A percentile compares a stretch with the other conserved stretches of the same genome.
phyloP scores from a whole-genome alignment of 257 asterid genomes.

The Linaria vulgaris region DNA sequence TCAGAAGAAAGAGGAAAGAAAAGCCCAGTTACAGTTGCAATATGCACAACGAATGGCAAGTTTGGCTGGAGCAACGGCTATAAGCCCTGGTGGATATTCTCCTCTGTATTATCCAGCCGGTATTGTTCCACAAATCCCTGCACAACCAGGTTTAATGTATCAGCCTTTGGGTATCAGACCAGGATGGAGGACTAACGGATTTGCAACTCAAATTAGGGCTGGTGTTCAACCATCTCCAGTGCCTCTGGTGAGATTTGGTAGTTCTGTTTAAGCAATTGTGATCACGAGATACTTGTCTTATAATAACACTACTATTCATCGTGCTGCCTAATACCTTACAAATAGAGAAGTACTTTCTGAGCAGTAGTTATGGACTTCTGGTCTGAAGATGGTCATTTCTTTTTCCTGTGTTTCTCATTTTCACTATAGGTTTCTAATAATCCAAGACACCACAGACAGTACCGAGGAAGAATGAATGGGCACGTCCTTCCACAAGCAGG shows the following conservation, averaged over 20 bases:
- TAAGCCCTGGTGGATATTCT: constrained; percentile 63
- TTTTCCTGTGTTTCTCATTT: background rate
- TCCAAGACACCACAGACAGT: constrained; percentile 57
- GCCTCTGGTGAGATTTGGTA: constrained; percentile 53
- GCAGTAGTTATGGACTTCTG: background rate
- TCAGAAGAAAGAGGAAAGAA: constrained; percentile 86
- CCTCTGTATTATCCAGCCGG: constrained; percentile 58
- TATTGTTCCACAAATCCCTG: constrained; percentile 51
- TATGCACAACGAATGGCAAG: constrained; percentile 61
- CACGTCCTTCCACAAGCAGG: constrained; percentile 35
- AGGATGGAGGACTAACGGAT: constrained; percentile 68
- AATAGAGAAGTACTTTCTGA: background rate
- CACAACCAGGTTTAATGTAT: constrained; percentile 52
- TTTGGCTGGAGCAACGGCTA: constrained; percentile 49
- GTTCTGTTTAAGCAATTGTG: constrained; percentile 1
- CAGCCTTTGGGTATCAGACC: constrained; percentile 60
- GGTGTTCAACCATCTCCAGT: constrained; percentile 50
- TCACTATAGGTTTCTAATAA: constrained; percentile 45
- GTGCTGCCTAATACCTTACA: background rate
- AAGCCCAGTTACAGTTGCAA: constrained; percentile 55
- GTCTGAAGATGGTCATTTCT: background rate
- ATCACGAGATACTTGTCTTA: background rate
- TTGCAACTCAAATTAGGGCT: constrained; percentile 45
- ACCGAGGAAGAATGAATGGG: constrained; percentile 59
- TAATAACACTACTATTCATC: background rate